Conservation (phyloP, 164 flowering plant species). For the Tetrastigma voinierianum region DNA sequence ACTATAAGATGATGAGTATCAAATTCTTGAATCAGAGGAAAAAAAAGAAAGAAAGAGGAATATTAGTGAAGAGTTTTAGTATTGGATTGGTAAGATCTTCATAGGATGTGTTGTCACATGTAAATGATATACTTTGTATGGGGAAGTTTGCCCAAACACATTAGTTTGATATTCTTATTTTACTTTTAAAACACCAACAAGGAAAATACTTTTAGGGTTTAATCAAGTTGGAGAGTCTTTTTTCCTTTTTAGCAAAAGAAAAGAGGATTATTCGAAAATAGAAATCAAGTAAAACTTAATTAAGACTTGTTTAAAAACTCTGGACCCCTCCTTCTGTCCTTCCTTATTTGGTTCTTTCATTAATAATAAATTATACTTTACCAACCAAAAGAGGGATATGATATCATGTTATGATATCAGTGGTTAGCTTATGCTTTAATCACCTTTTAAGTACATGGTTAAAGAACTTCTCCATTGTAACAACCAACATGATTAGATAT, state of each 20-base stretch:
- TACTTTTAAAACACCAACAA: background rate
- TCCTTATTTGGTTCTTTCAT: background rate
- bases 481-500: slow-evolving; percentile 40
- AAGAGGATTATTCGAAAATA: no score
- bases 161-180: background rate
- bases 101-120: no score
- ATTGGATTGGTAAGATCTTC: no score
- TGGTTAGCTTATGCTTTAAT: slow-evolving; percentile 17
- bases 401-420: background rate
- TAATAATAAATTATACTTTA: slow-evolving; percentile 4
- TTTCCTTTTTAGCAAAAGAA: background rate
- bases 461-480: slow-evolving; percentile 21
- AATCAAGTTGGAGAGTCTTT: no score
- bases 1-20: background rate
- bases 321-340: background rate
- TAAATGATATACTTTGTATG: no score
- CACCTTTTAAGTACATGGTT: slow-evolving; percentile 20
- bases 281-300: background rate
- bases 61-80: no score
- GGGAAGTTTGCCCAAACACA: no score
- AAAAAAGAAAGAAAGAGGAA: no score
- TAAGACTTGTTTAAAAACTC: background rate
- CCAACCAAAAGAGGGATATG: background rate
- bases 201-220: no score
- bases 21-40: background rate